Evolutionary conservation across 2,329 filamentous ascomycete genomes (phyloP), one percentile per base, ranked within the genome.

Genomic region (Venturia asperata): DNA sequence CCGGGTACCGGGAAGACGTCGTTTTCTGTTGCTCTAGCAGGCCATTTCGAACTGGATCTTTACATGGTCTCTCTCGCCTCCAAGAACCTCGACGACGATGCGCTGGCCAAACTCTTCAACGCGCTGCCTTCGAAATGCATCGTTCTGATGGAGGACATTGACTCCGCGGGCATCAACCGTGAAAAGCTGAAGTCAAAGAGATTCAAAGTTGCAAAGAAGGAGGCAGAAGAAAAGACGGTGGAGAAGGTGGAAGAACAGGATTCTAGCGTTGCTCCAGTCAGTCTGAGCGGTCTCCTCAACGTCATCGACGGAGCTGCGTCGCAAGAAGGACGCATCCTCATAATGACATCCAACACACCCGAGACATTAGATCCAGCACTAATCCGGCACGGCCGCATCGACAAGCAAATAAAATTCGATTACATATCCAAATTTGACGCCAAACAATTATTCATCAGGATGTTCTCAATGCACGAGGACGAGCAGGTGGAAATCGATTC

Each of bases 1-100:
- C 90, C 90, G 0, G 90, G 90, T 0, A 92, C 89, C 0, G 90
- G 90, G 17, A 94, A 93, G 75, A 89, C 85, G 0, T 71, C 43
- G 89, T 90, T 77, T 45, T 72, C 69, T 21, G 76, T 75, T 64
- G 78, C 79, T 0, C 70, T 81, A 0, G 79, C 79, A 9, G 78
- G 79, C 1, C 74, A 80, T 47, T 81, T 81, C 64, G 78, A 78
- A 9, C 3, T 81, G 1, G 19, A 85, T 34, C 27, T 63, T 24
- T 63, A 63, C 41, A 61, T 61, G 58, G 37, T 73, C 77, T 47
- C 77, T 81, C 47, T 79, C 78, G 69, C 87, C 76, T 75, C 30
- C 5, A 63, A 37, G 11, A 61, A 76, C 80, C 45, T 77, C 75
- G 19, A 70, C 80, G 49, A 77, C 77, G 64, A 91, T 96, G 70